Percentiles rank a stretch among this genome's conserved stretches.
These are phyloP conservation scores for Cantharellus cinnabarinus DNA, from an alignment of 768 basidiomycete species.

Conservation along the genomic window DNA sequence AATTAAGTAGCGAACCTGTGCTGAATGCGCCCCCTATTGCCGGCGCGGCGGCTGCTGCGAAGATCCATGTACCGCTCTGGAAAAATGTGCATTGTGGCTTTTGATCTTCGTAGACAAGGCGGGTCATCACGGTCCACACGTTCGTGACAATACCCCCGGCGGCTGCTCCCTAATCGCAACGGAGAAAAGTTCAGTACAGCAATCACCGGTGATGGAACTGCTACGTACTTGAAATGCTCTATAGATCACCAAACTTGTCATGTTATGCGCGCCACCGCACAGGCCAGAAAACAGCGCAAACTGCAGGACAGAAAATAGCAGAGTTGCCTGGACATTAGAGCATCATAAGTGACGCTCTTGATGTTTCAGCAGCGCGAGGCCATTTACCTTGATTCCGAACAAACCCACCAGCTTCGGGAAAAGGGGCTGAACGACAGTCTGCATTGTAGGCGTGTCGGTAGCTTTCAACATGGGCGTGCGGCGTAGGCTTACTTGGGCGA, in stretches of 20 bases:
- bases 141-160: slow-evolving; percentile 64
- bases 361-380: neutral
- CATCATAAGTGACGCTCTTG: neutral
- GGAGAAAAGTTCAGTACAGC: slow-evolving; percentile 21
- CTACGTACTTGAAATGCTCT: no score
- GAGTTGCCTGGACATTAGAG: neutral
- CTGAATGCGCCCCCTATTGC: slow-evolving; percentile 70
- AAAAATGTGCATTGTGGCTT: slow-evolving; percentile 75
- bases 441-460: neutral
- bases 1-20: slow-evolving; percentile 23
- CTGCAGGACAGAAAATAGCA: neutral
- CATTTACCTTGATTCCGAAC: slow-evolving; percentile 50
- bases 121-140: slow-evolving; percentile 74
- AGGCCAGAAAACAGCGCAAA: no score
- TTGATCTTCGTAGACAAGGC: slow-evolving; percentile 49
- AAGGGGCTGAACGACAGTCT: slow-evolving; percentile 60
- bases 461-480: neutral
- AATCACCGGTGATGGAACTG: no score
- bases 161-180: slow-evolving; percentile 55
- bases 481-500: slow-evolving; percentile 31
- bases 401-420: slow-evolving; percentile 68
- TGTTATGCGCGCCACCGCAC: no score
- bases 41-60: slow-evolving; percentile 68
- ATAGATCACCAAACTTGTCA: no score
- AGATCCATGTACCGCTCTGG: slow-evolving; percentile 68